A percentile compares a stretch with the other conserved stretches of the same genome.
phyloP scores from a whole-genome alignment of 371 early-diverging fungal species.

The Haplosporangium sp. region DNA sequence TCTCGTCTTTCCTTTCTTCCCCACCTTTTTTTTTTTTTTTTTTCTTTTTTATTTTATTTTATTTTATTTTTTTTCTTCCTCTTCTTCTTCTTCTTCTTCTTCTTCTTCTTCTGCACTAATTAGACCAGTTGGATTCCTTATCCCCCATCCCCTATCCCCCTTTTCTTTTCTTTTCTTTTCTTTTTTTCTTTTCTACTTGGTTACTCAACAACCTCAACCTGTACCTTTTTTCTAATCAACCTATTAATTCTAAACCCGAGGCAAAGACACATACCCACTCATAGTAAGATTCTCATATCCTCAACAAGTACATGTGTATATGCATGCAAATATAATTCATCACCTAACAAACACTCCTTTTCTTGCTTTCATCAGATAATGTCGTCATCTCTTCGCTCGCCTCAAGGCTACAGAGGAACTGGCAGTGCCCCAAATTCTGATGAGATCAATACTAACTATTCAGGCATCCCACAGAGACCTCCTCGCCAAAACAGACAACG shows the following conservation, averaged over 20 bases:
- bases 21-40: not conserved
- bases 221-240: not conserved
- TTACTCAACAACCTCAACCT: not conserved
- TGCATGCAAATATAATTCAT: too few species aligned
- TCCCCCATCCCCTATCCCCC: not conserved
- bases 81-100: not conserved
- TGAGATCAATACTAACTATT: conserved; percentile 23
- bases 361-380: conserved; percentile 4
- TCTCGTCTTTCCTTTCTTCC: not conserved
- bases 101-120: too few species aligned
- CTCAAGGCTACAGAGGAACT: conserved; percentile 25
- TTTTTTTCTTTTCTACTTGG: not conserved
- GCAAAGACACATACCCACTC: not conserved
- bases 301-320: not conserved
- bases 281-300: not conserved
- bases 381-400: conserved; percentile 31
- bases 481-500: conserved; percentile 32
- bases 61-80: not conserved
- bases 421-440: conserved; percentile 36
- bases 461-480: conserved; percentile 37
- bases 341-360: not conserved
- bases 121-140: too few species aligned
- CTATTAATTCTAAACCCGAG: not conserved
- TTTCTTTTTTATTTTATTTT: not conserved
- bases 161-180: not conserved